Base-by-base conservation (phyloP, 306 rosid species). In the Cucurbita argyrosperma region DNA sequence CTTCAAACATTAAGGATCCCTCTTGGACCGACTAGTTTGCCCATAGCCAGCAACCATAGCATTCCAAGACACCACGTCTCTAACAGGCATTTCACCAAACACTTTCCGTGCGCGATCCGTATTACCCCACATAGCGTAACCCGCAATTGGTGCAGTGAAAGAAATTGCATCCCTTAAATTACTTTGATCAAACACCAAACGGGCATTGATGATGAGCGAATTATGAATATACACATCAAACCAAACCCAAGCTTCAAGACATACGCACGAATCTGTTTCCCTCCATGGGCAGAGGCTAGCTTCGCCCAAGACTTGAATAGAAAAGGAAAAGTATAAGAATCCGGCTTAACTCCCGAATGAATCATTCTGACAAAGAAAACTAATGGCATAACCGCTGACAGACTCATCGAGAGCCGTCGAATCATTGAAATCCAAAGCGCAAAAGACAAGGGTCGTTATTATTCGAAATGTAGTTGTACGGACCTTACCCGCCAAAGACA, bases 61-160 rank as follows among this genome's bases (percentile, higher is more conserved):
- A 83, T 93, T 93, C 97, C 98, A 90, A 0, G 89, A 79, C 50
- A 90, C 98, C 15, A 83, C 87, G 76, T 90, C 97, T 72, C 85
- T 90, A 1, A 9, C 10, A 0, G 82, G 83, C 54, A 89, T 90
- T 75, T 89, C 80, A 56, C 85, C 85, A 40, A 93, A 93, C n/a
- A 89, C 82, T 0, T 55, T 37, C 8, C 87, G 78, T 94, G 23
- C 97, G 30, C 84, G 86, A 51, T 89, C 90, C 59, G 88, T 78
- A 49, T 42, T 76, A 56, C 90, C 96, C 82, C 74, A 63, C 3
- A 82, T 79, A 9, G 84, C 81, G 68, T 86, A 93, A 0, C 90
- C 94, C 6, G 87, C 80, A 15, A 93, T 79, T 74, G 90, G 72
- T 6, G 96, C 97, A 6, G 97, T 89, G 71, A 89, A 89, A 55